These are phyloP conservation scores for Pleodorina starrii DNA, from an alignment of 139 green algal species.

Conservation along the genomic window DNA sequence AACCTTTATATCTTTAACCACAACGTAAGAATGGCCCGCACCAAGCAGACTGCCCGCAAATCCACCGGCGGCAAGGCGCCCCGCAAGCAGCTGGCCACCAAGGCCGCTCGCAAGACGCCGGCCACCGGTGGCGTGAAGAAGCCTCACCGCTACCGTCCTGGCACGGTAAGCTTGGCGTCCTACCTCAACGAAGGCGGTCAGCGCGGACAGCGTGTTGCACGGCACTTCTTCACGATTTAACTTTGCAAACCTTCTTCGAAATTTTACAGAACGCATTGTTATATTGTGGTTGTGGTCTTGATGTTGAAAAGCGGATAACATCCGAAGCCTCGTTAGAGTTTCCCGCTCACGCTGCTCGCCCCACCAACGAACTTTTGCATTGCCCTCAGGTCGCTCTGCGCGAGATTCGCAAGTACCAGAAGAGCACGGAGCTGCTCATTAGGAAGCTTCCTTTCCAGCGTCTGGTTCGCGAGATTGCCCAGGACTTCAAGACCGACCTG, in stretches of 20 bases:
- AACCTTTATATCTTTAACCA: not conserved
- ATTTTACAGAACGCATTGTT: no score
- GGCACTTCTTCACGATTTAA: no score
- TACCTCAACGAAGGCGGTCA: no score
- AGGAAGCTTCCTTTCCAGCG: constrained; percentile 98
- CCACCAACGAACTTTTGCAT: no score
- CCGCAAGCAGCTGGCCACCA: constrained; percentile 96
- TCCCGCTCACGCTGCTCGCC: no score
- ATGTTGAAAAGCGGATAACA: no score
- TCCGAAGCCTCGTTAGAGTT: no score
- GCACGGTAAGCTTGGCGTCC: constrained; percentile 4
- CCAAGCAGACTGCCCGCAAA: constrained; percentile 91
- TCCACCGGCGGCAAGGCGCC: constrained; percentile 92
- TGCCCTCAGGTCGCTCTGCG: not conserved
- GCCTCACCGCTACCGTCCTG: constrained; percentile 76
- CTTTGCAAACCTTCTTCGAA: no score
- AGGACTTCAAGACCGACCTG: constrained; percentile 98
- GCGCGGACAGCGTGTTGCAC: no score
- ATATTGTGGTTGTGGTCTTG: no score
- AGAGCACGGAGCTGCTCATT: constrained; percentile 89
- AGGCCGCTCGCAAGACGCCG: constrained; percentile 79
- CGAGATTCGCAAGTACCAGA: constrained; percentile 35
- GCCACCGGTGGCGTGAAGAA: constrained; percentile 87
- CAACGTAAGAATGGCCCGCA: constrained; percentile 85
- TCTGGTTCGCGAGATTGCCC: constrained; percentile 97